Evolutionary conservation across 345 rosid genomes (phyloP).

Genomic region (Diplotaxis tenuifolia): DNA sequence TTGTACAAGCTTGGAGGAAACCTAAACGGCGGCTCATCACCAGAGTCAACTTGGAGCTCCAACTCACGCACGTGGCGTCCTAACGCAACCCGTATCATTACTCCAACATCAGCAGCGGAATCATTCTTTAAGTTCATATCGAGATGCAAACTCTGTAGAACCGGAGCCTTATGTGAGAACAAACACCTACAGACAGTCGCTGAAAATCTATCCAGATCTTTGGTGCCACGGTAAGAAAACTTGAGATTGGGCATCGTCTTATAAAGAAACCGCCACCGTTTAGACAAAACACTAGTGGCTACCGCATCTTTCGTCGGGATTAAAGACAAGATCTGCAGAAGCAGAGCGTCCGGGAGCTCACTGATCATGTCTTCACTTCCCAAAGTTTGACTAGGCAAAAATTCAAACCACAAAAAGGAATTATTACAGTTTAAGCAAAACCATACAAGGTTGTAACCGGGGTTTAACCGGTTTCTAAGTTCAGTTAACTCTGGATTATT

Average conservation of each 20-base stretch:
- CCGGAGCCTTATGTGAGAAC: neutral
- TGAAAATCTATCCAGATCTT: neutral
- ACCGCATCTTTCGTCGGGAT: neutral
- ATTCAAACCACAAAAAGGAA: neutral
- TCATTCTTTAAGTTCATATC: neutral
- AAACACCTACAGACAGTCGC: neutral
- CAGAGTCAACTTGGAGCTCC: neutral
- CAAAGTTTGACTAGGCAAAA: neutral
- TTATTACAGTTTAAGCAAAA: too few relatives aligned
- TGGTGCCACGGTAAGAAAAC: neutral
- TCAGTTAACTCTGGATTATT: too few relatives aligned
- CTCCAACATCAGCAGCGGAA: neutral
- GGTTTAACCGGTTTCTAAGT: too few relatives aligned
- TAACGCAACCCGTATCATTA: neutral
- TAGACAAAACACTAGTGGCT: neutral
- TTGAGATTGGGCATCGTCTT: neutral
- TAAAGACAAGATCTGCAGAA: neutral
- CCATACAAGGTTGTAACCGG: too few relatives aligned
- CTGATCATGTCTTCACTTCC: neutral
- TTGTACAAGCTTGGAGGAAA: neutral
- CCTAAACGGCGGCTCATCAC: neutral
- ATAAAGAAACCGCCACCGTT: neutral
- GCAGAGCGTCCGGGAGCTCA: neutral
- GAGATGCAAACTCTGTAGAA: neutral
- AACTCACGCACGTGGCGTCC: neutral